Base-by-base conservation (phyloP, 306 rosid species). In the Dryas drummondii region DNA sequence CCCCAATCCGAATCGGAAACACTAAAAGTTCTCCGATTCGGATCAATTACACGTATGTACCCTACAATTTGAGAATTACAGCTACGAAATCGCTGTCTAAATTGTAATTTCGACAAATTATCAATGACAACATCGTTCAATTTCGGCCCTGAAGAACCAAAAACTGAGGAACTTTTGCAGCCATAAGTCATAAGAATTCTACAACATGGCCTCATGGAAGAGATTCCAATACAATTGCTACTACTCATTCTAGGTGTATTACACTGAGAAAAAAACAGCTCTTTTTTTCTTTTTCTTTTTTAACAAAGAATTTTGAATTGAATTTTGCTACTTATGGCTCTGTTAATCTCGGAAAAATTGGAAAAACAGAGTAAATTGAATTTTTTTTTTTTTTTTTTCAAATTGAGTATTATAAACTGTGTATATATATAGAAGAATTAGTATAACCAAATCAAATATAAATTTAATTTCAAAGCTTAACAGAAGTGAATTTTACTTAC, bases 181-280 rank as follows among this genome's bases (percentile, higher is more conserved):
- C 85, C 72, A 53, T 59, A 82, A 47, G 84, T 70, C 58, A 58
- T 64, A 4, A 89, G 81, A 78, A 91, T 81, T 81, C 87, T 93
- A 86, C 88, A 72, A 73, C 89, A 87, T 8, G 97, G 97, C 69
- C 80, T 88, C 91, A 93, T 86, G 76, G 87, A 79, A 48, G 87
- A 79, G 80, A 93, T 85, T 81, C 96, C 94, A 82, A 87, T 61
- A 83, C 73, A 87, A 65, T 92, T 70, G 77, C 91, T 83, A 76
- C 82, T 72, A 69, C 80, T 82, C 96, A 91, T 86, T 84, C 55
- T 82, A 76, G 66, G 72, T 80, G 67, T 79, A 56, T 45, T 59
- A 44, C 53, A 68, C 68, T 44, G 68, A 69, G 47, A 41, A 48
- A 9, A 63, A 19, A 16, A 42, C 41, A 22, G 3, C 52, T 2